These are phyloP conservation scores for Lyophyllum shimeji DNA, from an alignment of 768 basidiomycete species.

Conservation along the genomic window DNA sequence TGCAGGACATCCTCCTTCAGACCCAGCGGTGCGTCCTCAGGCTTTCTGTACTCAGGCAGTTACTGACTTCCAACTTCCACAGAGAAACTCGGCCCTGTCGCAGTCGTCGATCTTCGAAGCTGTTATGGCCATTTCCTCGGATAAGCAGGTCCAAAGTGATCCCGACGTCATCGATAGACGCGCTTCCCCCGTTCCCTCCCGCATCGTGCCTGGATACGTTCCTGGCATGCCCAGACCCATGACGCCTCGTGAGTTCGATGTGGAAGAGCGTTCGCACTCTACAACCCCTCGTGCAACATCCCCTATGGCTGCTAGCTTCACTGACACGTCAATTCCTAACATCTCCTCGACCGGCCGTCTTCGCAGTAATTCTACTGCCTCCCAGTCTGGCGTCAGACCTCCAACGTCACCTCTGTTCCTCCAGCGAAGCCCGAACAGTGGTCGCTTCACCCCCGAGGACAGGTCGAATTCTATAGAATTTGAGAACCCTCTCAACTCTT, in stretches of 20 bases:
- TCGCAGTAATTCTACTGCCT: conserved; percentile 58
- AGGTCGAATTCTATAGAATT: conserved; percentile 36
- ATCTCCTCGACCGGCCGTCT: conserved; percentile 35
- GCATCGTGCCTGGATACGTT: conserved; percentile 76
- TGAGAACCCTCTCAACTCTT: conserved; percentile 49
- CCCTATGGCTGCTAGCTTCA: conserved; percentile 42
- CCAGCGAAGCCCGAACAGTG: conserved; percentile 55
- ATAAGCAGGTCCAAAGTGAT: conserved; percentile 49
- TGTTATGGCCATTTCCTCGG: conserved; percentile 71
- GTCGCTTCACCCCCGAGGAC: conserved; percentile 64
- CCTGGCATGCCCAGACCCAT: conserved; percentile 91
- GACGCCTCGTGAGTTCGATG: conserved; percentile 80
- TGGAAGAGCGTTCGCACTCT: conserved; percentile 70
- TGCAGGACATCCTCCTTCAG: conserved; percentile 28
- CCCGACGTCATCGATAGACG: conserved; percentile 42
- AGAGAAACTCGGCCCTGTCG: conserved; percentile 35
- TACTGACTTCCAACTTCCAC: conserved; percentile 8
- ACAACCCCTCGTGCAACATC: conserved; percentile 82
- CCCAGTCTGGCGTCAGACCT: conserved; percentile 47
- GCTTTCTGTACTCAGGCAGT: conserved; percentile 1
- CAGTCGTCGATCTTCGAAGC: conserved; percentile 50
- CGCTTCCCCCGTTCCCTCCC: conserved; percentile 63
- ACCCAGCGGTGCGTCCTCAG: conserved; percentile 27
- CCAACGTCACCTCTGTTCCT: conserved; percentile 53
- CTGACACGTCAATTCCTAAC: conserved; percentile 22